phyloP scores from a whole-genome alignment of 2,329 filamentous ascomycete species.

The Colletotrichum somersetense region DNA sequence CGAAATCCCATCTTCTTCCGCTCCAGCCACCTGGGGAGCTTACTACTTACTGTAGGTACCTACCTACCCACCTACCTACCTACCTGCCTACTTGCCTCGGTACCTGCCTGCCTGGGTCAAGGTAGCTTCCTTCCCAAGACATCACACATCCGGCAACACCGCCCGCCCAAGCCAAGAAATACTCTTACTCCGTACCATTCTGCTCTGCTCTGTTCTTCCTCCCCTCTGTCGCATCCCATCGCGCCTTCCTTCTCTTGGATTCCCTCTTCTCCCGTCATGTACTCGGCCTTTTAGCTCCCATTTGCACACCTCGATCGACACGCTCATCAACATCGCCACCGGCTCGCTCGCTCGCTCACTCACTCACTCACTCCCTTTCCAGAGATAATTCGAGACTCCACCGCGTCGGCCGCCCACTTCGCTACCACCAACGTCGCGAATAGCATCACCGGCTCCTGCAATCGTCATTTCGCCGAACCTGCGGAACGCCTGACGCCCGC shows the following conservation, averaged over 20 bases:
- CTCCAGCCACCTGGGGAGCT: background rate
- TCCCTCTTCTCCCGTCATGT: slow-evolving; percentile 5
- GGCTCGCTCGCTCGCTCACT: background rate
- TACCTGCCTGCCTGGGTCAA: no score
- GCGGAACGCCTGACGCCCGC: slow-evolving; percentile 4
- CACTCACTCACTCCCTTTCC: background rate
- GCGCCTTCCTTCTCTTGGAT: background rate
- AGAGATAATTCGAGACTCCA: background rate
- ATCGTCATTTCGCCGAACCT: slow-evolving; percentile 17
- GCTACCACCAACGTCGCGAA: slow-evolving; percentile 24
- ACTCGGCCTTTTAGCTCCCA: slow-evolving; percentile 21
- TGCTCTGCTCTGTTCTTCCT: no score
- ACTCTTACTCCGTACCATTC: no score
- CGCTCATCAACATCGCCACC: slow-evolving; percentile 30
- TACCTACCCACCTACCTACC: no score
- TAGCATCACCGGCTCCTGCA: slow-evolving; percentile 25
- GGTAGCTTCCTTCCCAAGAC: slow-evolving; percentile 7
- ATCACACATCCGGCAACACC: slow-evolving; percentile 10
- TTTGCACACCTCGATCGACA: slow-evolving; percentile 8
- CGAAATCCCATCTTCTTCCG: background rate
- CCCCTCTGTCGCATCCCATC: background rate
- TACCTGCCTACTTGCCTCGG: no score
- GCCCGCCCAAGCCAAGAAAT: background rate
- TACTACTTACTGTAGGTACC: no score
- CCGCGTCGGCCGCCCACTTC: slow-evolving; percentile 9